Base-by-base conservation (phyloP, 495 filamentous ascomycete genomes). In the Aspergillus coremiiformis region DNA sequence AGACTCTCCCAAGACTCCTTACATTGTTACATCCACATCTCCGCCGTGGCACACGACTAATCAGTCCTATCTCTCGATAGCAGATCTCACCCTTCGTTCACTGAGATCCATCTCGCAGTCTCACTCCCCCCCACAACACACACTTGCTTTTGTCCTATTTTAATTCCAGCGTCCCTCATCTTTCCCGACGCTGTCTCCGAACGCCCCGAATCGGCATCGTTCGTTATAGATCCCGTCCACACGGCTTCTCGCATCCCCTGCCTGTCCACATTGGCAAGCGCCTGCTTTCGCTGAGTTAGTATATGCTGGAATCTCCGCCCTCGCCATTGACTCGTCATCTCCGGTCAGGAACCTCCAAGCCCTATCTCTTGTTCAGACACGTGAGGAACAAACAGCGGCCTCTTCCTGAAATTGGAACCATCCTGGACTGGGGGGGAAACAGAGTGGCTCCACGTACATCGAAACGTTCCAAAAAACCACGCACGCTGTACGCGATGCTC, bases 401-500 rank as follows among this genome's bases (percentile, higher is more conserved):
- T 37, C 49, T 48, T 53, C 46, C 51, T n/a, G 37, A 29, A 44
- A 33, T 42, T 22, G 35, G 49, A 48, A 42, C 21, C 32, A 47
- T 37, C 41, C 23, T 27, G 15, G n/a, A 29, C 9, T 27, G 26
- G 21, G 37, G 46, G 39, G 30, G 43, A 32, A 33, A 32, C 41
- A 43, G 51, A 39, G 57, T 56, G 55, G 37, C 44, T 53, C 51
- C 48, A 39, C 44, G 47, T 48, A 45, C 45, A 35, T 48, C 39
- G 29, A 44, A 51, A 41, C 45, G 35, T 33, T 20, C 57, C 58
- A 24, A 53, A 60, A 55, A 58, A 53, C 62, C 63, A 53, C 66
- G 60, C 49, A 67, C 59, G 47, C 59, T 69, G 29, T 62, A 63
- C 73, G 73, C 73, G 54, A 78, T 78, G 75, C 73, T 73, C 60